Evolutionary conservation across 177 flowering plant species (phyloP).

Genomic region (Vitis hybrid): DNA sequence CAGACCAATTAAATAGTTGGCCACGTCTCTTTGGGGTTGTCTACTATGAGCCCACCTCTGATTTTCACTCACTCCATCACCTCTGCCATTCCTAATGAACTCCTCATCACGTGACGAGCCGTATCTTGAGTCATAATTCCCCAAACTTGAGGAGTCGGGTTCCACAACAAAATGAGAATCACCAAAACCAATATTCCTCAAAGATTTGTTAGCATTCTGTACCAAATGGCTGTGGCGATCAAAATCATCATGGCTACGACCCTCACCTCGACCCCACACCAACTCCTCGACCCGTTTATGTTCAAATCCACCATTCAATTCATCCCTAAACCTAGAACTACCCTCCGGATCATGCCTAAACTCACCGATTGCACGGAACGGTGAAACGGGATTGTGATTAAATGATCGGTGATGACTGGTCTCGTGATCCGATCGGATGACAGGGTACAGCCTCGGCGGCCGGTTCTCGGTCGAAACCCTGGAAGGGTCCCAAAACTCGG

Average conservation of each 20-base stretch:
- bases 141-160: conserved; percentile 6
- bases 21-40: conserved; percentile 8
- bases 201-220: conserved; percentile 9
- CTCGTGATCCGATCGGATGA: conserved; percentile 5
- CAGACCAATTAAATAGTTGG: conserved; percentile 12
- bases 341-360: conserved; percentile 23
- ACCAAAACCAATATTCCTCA: conserved; percentile 5
- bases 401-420: conserved; percentile 1
- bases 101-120: conserved; percentile 8
- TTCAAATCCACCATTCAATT: conserved; percentile 16
- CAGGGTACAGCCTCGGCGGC: conserved; percentile 3
- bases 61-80: conserved; percentile 11
- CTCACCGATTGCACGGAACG: conserved; percentile 8
- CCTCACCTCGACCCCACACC: not conserved
- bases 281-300: conserved; percentile 11
- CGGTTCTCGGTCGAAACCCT: conserved; percentile 11
- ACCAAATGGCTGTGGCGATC: not conserved
- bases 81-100: conserved; percentile 12
- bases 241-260: conserved; percentile 5
- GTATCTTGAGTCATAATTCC: conserved; percentile 10
- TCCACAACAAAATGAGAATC: not conserved
- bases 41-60: conserved; percentile 21
- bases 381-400: conserved; percentile 11
- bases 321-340: conserved; percentile 21
- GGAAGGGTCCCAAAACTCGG: conserved; percentile 18